phyloP scores from a whole-genome alignment of 768 basidiomycete genomes.

The Paxillus rubicundulus region DNA sequence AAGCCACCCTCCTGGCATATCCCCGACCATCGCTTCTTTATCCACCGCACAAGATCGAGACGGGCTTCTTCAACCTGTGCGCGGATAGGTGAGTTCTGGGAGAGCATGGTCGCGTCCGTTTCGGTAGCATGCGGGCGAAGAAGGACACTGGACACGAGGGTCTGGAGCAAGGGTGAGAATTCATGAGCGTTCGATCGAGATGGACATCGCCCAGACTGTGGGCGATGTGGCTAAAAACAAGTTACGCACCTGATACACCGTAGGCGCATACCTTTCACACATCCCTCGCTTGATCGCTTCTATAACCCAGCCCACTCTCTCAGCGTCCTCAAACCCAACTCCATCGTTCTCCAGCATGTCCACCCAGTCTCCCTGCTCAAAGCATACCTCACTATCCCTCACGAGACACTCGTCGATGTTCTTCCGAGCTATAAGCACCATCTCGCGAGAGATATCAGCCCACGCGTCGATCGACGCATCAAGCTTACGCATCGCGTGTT shows the following conservation, averaged over 20 bases:
- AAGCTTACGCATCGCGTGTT: slow-evolving; percentile 57
- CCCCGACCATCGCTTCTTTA: slow-evolving; percentile 74
- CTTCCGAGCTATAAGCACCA: slow-evolving; percentile 63
- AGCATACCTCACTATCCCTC: slow-evolving; percentile 58
- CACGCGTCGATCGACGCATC: slow-evolving; percentile 54
- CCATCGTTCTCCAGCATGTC: slow-evolving; percentile 75
- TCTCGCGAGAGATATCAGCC: slow-evolving; percentile 45
- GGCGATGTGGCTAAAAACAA: neutral
- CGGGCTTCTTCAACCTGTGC: slow-evolving; percentile 71
- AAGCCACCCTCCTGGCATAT: slow-evolving; percentile 80
- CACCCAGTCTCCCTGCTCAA: slow-evolving; percentile 67
- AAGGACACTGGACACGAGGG: slow-evolving; percentile 69
- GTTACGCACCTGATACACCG: slow-evolving; percentile 69
- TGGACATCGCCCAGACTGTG: no score
- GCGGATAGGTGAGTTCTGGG: slow-evolving; percentile 67
- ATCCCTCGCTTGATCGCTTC: slow-evolving; percentile 60
- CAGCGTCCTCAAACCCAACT: slow-evolving; percentile 70
- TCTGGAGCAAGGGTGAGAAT: slow-evolving; percentile 36
- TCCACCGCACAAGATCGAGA: slow-evolving; percentile 47
- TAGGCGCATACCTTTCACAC: slow-evolving; percentile 59
- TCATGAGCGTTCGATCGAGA: neutral
- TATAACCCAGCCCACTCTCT: slow-evolving; percentile 77
- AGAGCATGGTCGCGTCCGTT: slow-evolving; percentile 57
- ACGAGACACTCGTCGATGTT: slow-evolving; percentile 61
- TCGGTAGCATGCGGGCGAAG: slow-evolving; percentile 65